phyloP scores from a whole-genome alignment of 345 rosid species.

The Melaleuca alternifolia region DNA sequence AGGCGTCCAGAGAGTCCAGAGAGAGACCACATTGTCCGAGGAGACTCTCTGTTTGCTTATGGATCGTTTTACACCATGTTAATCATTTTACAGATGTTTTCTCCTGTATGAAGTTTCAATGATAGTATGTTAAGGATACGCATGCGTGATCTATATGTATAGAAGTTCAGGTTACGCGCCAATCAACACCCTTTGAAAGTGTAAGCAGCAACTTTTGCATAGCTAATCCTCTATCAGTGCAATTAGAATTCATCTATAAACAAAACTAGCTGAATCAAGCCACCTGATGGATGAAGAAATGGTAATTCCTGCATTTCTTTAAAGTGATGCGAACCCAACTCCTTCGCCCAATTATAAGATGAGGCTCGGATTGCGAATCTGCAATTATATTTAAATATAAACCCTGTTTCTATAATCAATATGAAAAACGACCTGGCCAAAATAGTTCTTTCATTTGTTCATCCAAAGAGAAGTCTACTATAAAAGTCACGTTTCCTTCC shows the following conservation, averaged over 20 bases:
- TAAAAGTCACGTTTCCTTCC: not conserved
- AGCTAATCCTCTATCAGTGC: accelerated
- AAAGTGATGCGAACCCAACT: not conserved
- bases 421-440: not conserved
- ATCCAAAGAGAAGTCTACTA: not conserved
- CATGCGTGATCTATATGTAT: not conserved
- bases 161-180: not conserved
- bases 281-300: not conserved
- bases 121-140: not conserved
- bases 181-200: not conserved
- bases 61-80: not conserved
- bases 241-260: not conserved
- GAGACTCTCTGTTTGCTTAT: not conserved
- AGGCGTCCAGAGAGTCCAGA: not conserved
- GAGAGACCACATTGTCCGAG: not conserved
- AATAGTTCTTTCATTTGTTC: not conserved
- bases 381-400: not conserved
- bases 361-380: not conserved
- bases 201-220: not conserved
- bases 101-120: not conserved
- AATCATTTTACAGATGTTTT: not conserved
- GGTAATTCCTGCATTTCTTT: not conserved
- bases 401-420: not conserved
- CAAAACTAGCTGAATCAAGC: not conserved
- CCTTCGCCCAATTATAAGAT: not conserved